phyloP scores from a whole-genome alignment of 108 stramenopile species.

The Cyclostephanos invisitatus region DNA sequence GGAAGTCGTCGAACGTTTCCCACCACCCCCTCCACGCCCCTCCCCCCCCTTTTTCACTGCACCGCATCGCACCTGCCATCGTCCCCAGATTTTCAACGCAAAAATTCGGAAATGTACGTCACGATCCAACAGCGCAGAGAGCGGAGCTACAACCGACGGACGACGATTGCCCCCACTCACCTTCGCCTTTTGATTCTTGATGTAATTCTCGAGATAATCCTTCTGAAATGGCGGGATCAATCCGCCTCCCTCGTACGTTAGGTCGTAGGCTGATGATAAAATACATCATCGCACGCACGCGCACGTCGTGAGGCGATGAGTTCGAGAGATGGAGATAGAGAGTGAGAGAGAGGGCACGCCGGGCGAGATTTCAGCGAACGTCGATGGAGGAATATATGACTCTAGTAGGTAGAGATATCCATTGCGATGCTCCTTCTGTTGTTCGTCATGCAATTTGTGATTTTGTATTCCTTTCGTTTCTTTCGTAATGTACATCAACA shows the following conservation, averaged over 20 bases:
- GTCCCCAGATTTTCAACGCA: no score
- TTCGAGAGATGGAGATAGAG: neutral
- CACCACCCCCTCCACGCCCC: no score
- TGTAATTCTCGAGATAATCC: neutral
- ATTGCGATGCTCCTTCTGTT: no score
- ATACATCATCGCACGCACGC: neutral
- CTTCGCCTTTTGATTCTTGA: constrained; percentile 3
- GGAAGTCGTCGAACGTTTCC: no score
- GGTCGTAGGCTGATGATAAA: constrained; percentile 4
- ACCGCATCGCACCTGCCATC: no score
- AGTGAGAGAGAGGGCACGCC: neutral
- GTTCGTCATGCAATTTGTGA: no score
- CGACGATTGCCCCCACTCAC: neutral
- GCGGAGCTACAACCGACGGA: neutral
- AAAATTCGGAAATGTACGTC: no score
- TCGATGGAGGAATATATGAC: no score
- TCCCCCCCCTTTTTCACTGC: no score
- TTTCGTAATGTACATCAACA: no score
- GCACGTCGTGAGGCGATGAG: neutral
- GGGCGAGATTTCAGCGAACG: no score
- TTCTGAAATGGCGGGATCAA: neutral
- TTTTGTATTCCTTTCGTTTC: neutral
- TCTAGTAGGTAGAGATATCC: no score
- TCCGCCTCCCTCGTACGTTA: neutral
- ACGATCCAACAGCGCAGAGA: neutral